phyloP scores from a whole-genome alignment of 1,284 basidiomycete species.

The Abortiporus biennis region DNA sequence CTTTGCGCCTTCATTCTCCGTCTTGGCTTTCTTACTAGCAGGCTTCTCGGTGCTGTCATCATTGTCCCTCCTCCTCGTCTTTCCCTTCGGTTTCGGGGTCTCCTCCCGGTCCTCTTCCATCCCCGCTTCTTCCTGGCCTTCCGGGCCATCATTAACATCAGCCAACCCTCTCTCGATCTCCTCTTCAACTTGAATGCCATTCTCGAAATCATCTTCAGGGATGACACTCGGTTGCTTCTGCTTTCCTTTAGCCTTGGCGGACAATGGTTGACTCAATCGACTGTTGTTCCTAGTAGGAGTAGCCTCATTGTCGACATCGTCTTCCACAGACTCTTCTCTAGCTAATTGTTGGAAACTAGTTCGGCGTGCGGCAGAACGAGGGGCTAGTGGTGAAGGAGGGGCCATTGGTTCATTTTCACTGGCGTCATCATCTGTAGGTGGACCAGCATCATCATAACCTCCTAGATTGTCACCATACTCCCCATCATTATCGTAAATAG shows the following conservation, averaged over 20 bases:
- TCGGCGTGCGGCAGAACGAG: constrained; percentile 19
- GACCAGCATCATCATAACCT: constrained; percentile 15
- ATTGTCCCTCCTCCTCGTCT: constrained; percentile 10
- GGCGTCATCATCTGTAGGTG: constrained; percentile 17
- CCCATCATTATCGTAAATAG: too few relatives aligned
- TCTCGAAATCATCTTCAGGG: constrained; percentile 46
- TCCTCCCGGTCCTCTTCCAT: constrained; percentile 7
- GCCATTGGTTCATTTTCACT: constrained; percentile 16
- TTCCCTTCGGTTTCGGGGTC: constrained; percentile 6
- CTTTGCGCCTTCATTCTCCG: constrained; percentile 21
- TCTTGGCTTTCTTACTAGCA: constrained; percentile 13
- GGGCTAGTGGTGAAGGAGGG: too few relatives aligned
- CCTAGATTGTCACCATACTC: constrained; percentile 30
- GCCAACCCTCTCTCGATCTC: constrained; percentile 19
- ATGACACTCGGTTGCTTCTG: constrained; percentile 29
- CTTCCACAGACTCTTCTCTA: constrained; percentile 38
- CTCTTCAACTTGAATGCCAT: neutral
- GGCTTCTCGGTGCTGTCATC: constrained; percentile 15
- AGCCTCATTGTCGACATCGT: constrained; percentile 34
- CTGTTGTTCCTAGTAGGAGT: constrained; percentile 25
- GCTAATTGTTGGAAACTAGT: constrained; percentile 43
- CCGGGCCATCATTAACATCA: constrained; percentile 44
- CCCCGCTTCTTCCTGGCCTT: constrained; percentile 11
- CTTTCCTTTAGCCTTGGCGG: constrained; percentile 14
- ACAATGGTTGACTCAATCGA: constrained; percentile 21